phyloP scores from a whole-genome alignment of 352 stramenopile genomes.

The Thraustochytrium sp. region DNA sequence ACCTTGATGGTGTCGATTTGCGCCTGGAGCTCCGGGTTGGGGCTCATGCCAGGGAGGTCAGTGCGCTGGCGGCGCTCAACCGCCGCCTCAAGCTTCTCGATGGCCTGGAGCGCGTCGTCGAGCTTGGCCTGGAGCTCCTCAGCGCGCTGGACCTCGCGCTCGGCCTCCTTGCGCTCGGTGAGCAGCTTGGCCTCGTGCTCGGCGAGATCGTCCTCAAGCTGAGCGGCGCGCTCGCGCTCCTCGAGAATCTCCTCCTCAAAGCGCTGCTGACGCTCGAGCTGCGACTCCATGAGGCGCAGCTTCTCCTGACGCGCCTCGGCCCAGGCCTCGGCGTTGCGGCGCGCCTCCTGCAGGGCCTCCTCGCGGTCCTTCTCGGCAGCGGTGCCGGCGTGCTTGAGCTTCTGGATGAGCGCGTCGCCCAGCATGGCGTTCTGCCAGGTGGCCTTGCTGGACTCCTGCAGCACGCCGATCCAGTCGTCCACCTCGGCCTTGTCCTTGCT shows the following conservation, averaged over 20 bases:
- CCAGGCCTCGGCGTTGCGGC: background rate
- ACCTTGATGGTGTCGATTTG: constrained; percentile 12
- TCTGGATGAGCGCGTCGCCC: constrained; percentile 31
- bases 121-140: constrained; percentile 18
- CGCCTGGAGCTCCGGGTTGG: constrained; percentile 28
- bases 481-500: constrained; percentile 34
- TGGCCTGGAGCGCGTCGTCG: constrained; percentile 20
- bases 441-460: constrained; percentile 38
- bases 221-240: background rate
- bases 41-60: background rate
- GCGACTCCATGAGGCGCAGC: background rate
- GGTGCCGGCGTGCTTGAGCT: constrained; percentile 41
- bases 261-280: background rate
- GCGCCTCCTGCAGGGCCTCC: constrained; percentile 20
- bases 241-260: constrained; percentile 22
- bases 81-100: background rate
- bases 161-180: background rate
- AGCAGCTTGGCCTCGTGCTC: background rate
- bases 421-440: constrained; percentile 44
- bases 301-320: constrained; percentile 17
- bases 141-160: background rate
- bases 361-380: constrained; percentile 14
- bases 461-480: constrained; percentile 36
- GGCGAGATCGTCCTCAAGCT: background rate
- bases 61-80: constrained; percentile 30